Evolutionary conservation across 2,329 filamentous ascomycete genomes (phyloP).

Genomic region (Juglanconis oblonga): DNA sequence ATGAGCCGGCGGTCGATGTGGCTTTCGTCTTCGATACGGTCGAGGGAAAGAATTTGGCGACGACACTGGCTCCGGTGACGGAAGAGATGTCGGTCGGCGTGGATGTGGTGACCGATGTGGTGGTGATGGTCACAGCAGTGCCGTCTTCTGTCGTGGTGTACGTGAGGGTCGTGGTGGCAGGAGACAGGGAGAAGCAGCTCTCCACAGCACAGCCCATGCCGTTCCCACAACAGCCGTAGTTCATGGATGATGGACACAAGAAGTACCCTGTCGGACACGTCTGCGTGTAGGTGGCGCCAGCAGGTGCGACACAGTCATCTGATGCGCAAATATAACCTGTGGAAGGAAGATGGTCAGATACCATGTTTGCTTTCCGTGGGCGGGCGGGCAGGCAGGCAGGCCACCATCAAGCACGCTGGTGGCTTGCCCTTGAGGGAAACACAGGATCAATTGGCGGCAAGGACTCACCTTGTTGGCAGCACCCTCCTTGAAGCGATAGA

Average conservation of each 20-base stretch:
- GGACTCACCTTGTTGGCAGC: conserved; percentile 28
- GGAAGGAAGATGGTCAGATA: conserved; percentile 28
- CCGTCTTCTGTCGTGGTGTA: conserved; percentile 43
- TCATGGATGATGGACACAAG: conserved; percentile 47
- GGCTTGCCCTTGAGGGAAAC: not conserved
- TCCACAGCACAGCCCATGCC: conserved; percentile 46
- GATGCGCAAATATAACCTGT: conserved; percentile 41
- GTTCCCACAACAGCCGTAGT: conserved; percentile 51
- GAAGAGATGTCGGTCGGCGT: conserved; percentile 28
- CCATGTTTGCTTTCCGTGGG: too few species aligned
- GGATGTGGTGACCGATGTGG: conserved; percentile 38
- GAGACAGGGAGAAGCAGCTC: conserved; percentile 46
- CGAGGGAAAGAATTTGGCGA: conserved; percentile 44
- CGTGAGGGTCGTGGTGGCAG: conserved; percentile 43
- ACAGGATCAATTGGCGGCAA: not conserved
- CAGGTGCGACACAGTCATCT: conserved; percentile 41
- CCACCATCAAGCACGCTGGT: not conserved
- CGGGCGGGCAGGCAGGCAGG: too few species aligned
- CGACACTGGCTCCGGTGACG: conserved; percentile 21
- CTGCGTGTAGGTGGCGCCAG: conserved; percentile 36
- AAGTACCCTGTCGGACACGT: conserved; percentile 44
- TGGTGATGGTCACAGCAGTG: conserved; percentile 37
- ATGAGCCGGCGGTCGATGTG: conserved; percentile 22
- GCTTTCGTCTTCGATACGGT: conserved; percentile 40
- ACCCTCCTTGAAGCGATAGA: conserved; percentile 32